These are phyloP conservation scores for Saturnispora halmiae DNA, from an alignment of 805 yeast species.

Conservation along the genomic window DNA sequence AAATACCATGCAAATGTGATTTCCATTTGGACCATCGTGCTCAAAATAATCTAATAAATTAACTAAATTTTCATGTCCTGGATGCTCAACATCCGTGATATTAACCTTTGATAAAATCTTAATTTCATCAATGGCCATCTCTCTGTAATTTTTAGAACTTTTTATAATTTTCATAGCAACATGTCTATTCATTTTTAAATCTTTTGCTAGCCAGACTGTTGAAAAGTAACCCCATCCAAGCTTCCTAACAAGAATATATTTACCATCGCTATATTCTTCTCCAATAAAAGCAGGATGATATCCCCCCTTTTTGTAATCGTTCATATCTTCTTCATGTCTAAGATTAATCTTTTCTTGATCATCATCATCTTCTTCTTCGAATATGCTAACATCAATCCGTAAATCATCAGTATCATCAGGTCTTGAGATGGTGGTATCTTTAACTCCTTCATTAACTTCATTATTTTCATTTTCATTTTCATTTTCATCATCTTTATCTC, in stretches of 20 bases:
- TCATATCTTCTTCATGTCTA: slow-evolving; percentile 63
- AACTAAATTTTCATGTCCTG: slow-evolving; percentile 77
- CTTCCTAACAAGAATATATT: slow-evolving; percentile 76
- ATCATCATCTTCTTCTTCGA: slow-evolving; percentile 27
- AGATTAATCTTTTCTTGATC: slow-evolving; percentile 27
- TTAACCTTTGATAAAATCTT: slow-evolving; percentile 61
- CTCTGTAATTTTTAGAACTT: slow-evolving; percentile 83
- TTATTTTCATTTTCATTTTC: slow-evolving; percentile 28
- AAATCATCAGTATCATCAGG: slow-evolving; percentile 1
- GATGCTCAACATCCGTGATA: slow-evolving; percentile 55
- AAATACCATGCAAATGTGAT: slow-evolving; percentile 93
- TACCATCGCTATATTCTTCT: slow-evolving; percentile 60
- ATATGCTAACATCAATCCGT: no score
- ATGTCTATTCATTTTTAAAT: slow-evolving; percentile 49
- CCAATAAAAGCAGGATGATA: slow-evolving; percentile 92
- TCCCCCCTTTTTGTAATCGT: slow-evolving; percentile 88
- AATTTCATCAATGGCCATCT: slow-evolving; percentile 91
- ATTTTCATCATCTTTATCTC: slow-evolving; percentile 27
- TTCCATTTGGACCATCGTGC: slow-evolving; percentile 85
- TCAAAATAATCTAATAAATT: slow-evolving; percentile 74
- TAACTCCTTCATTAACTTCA: slow-evolving; percentile 33
- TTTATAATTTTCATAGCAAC: slow-evolving; percentile 94
- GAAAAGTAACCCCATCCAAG: slow-evolving; percentile 99
- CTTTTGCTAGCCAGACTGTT: slow-evolving; percentile 84
- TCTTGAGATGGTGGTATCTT: slow-evolving; percentile 47